Evolutionary conservation across 2,329 filamentous ascomycete genomes (phyloP), one percentile per base, ranked within the genome.

Genomic region (Alternaria sp.): DNA sequence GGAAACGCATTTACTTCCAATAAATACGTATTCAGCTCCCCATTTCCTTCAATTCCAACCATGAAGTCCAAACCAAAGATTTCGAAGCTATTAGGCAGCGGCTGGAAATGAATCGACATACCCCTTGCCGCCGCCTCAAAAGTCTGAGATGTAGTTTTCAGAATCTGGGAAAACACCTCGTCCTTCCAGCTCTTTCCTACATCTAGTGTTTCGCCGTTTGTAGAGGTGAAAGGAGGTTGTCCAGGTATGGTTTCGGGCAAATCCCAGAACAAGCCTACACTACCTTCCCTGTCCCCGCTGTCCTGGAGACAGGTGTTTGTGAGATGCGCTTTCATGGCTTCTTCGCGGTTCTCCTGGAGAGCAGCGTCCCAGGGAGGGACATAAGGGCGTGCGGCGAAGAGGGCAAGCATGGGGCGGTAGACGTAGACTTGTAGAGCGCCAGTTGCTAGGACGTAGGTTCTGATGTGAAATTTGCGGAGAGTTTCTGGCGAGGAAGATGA

Each of bases 1-100:
- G 95, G 95, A 80, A 97, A 99, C 0, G 94, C 92, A 82, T 99
- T 99, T 32, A 97, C 87, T 82, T 99, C 95, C 58, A 99, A 82
- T 72, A 99, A 77, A 88, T 89, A 97, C 4, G 88, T 86, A 4
- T 73, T 84, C 43, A 78, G 20, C 9, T 14, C n/a, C 2, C 59
- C 56, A 0, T 88, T 89, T 0, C 76, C 84, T 72, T 76, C 75
- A 3, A 74, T 45, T 0, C 71, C 65, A 10, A 97, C 89, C 72
- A 99, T 78, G 75, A 95, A 99, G 77, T 99, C 95, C 43, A 98
- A 79, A 0, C 95, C 95, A 76, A 92, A 99, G 8, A 96, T 83
- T 82, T 99, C 95, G 75, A 98, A 98, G 0, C 90, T 92, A 76
- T 96, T 94, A 0, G 90, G 89, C 50, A 97, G 77, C 16, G 94